Evolutionary conservation across 2,329 filamentous ascomycete species (phyloP).

Genomic region (Calonectria ilicicola): DNA sequence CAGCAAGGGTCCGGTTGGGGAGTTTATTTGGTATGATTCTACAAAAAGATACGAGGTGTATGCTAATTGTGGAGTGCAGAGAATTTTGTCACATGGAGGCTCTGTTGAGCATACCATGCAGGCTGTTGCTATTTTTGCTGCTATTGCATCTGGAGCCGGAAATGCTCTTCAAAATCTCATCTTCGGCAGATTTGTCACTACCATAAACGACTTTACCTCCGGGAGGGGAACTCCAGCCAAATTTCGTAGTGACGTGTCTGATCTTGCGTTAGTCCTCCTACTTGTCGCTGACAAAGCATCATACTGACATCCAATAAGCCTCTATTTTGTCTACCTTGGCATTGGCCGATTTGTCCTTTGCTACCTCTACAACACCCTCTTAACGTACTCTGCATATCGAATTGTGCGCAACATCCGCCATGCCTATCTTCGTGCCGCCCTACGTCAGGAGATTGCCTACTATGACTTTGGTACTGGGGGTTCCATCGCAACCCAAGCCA

Average conservation of each 20-base stretch:
- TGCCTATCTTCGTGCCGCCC: slow-evolving; percentile 61
- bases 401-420: slow-evolving; percentile 62
- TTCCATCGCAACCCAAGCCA: slow-evolving; percentile 54
- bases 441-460: slow-evolving; percentile 63
- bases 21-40: slow-evolving; percentile 36
- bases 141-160: slow-evolving; percentile 51
- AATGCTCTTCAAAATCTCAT: slow-evolving; percentile 54
- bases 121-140: slow-evolving; percentile 44
- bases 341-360: slow-evolving; percentile 63
- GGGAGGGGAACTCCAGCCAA: slow-evolving; percentile 37
- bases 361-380: slow-evolving; percentile 58
- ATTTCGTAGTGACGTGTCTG: slow-evolving; percentile 47
- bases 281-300: slow-evolving; percentile 43
- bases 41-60: background rate
- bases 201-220: slow-evolving; percentile 48
- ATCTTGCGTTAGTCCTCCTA: slow-evolving; percentile 54
- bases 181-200: slow-evolving; percentile 52
- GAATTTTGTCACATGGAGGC: slow-evolving; percentile 47
- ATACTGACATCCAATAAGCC: slow-evolving; percentile 44
- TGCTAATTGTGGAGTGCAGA: slow-evolving; percentile 37
- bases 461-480: slow-evolving; percentile 59
- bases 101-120: slow-evolving; percentile 44
- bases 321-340: slow-evolving; percentile 71
- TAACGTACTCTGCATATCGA: slow-evolving; percentile 64
- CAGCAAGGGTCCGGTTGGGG: background rate